A percentile compares a stretch with the other conserved stretches of the same genome.
Conservation (phyloP, 108 stramenopile genomes). For the Bacterosira constricta region DNA sequence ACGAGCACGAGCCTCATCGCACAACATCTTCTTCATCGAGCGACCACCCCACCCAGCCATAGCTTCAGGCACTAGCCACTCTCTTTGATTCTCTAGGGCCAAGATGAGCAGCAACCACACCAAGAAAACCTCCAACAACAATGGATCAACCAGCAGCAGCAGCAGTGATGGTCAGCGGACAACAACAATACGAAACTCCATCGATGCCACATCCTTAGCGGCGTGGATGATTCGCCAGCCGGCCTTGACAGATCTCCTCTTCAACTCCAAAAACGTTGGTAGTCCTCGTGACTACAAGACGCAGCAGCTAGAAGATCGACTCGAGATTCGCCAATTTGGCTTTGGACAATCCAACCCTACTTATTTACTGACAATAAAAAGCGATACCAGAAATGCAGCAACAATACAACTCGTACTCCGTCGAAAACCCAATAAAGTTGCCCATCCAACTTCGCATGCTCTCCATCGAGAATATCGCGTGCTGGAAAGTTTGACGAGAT, state of each 20-base stretch:
- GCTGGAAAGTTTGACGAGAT: slow-evolving; percentile 62
- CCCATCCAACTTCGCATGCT: slow-evolving; percentile 93
- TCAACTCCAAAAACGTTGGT: slow-evolving; percentile 4
- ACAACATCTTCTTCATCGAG: too few species aligned
- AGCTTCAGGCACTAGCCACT: too few species aligned
- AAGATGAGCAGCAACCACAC: too few species aligned
- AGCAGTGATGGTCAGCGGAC: slow-evolving; percentile 59
- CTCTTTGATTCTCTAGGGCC: too few species aligned
- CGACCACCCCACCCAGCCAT: too few species aligned
- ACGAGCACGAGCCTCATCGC: too few species aligned
- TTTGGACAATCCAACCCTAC: slow-evolving; percentile 98
- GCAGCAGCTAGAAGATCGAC: neutral
- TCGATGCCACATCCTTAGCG: slow-evolving; percentile 47
- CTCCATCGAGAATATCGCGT: slow-evolving; percentile 96
- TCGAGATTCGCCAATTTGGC: slow-evolving; percentile 79
- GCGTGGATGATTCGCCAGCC: slow-evolving; percentile 60
- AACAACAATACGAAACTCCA: slow-evolving; percentile 60
- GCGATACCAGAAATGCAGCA: neutral
- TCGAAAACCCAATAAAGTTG: slow-evolving; percentile 83
- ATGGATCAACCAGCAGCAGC: neutral
- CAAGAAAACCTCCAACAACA: too few species aligned
- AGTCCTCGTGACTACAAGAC: too few species aligned
- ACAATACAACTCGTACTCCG: slow-evolving; percentile 68
- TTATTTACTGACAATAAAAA: slow-evolving; percentile 68
- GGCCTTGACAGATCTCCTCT: slow-evolving; percentile 11